Evolutionary conservation across 768 basidiomycete species (phyloP), one percentile per base, ranked within the genome.

Genomic region (Mycena galericulata): DNA sequence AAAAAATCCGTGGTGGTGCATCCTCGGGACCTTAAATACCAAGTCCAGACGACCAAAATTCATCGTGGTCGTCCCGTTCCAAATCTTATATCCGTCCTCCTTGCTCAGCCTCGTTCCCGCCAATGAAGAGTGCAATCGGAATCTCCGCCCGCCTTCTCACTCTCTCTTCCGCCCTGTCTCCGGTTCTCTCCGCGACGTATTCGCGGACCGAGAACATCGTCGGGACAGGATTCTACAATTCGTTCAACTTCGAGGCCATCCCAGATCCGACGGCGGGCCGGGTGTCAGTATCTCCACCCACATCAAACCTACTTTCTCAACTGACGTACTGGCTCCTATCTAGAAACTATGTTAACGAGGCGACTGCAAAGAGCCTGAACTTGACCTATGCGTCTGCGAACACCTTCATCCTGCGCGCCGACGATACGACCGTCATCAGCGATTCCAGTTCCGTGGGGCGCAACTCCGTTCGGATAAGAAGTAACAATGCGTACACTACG

Each of bases 181-280:
- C 59, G 12, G 80, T 72, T 18, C 68, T 80, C 11, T 84, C 79
- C 43, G 83, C 80, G 18, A 78, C 78, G 1, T 90, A 90, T 71
- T 67, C 71, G 20, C 69, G 80, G 59, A 73, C 80, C 22, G 84
- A 82, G 62, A 86, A 80, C 53, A 81, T 86, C 71, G 70, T 82
- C 32, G 83, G 86, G 12, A 69, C 70, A 47, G 79, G 78, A n/a
- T 90, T 90, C 70, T 83, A 86, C 69, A 77, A 80, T 41, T 75
- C 80, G 26, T 90, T 91, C 74, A 65, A 74, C 24, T 86, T 85
- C 77, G 79, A 87, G 70, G 78, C 79, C 9, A 84, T 85, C 40
- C 38, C 81, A 3, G 90, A 90, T 72, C 89, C 90, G 1, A 90
- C 89, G 2, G 75, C 85, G 51, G 90, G 90, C 17, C 78, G 89